Conservation (phyloP, 2,329 filamentous ascomycete genomes). For the Stemphylium vesicarium region DNA sequence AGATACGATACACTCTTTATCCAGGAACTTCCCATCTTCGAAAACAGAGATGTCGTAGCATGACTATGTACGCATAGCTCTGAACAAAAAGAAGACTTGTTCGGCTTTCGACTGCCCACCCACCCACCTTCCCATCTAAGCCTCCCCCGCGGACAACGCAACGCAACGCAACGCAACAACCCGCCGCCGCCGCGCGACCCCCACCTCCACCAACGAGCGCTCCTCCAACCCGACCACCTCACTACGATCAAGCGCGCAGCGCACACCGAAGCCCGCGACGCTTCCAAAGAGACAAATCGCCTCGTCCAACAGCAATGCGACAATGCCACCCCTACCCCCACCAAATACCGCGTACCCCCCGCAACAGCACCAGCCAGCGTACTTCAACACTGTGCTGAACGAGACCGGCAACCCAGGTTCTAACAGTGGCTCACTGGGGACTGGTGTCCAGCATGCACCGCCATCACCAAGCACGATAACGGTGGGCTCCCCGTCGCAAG, state of each 20-base stretch:
- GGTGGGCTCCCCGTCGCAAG: too few species aligned
- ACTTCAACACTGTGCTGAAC: background rate
- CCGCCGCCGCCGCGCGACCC: constrained; percentile 2
- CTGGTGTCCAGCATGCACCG: background rate
- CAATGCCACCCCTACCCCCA: constrained; percentile 4
- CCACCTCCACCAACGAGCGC: background rate
- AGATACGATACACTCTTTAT: too few species aligned
- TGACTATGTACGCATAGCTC: background rate
- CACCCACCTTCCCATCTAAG: constrained; percentile 28
- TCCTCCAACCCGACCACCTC: background rate
- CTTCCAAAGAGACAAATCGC: too few species aligned
- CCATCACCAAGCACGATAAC: background rate
- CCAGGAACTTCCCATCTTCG: too few species aligned
- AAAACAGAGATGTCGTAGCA: background rate
- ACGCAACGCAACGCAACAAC: too few species aligned
- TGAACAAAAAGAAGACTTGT: background rate
- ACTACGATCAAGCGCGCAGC: too few species aligned
- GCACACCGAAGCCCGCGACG: too few species aligned
- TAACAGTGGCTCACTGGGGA: background rate
- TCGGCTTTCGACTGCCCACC: background rate
- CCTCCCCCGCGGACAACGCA: constrained; percentile 27
- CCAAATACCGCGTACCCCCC: background rate
- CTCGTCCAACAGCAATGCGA: constrained; percentile 3
- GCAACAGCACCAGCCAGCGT: background rate
- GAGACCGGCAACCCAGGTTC: background rate